These are phyloP conservation scores for Fusarium globosum DNA, from an alignment of 2,329 filamentous ascomycete genomes.

Conservation along the genomic window DNA sequence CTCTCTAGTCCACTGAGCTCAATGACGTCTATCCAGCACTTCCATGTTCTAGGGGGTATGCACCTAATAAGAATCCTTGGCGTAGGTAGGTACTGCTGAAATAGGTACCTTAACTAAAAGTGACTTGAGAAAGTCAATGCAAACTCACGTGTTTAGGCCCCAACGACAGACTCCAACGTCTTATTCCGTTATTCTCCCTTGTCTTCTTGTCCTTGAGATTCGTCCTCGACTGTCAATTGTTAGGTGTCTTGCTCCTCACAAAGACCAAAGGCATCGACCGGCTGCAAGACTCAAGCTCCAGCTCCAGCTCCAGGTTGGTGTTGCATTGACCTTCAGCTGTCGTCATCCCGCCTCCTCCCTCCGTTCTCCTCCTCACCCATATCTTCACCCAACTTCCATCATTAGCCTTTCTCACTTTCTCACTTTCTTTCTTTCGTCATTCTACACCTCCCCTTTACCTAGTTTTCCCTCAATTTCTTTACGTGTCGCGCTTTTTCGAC, in stretches of 20 bases:
- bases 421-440: conserved; percentile 4
- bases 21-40: conserved; percentile 15
- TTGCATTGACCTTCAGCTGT: conserved; percentile 23
- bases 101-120: not conserved
- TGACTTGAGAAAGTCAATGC: conserved; percentile 14
- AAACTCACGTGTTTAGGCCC: conserved; percentile 30
- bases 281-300: not conserved
- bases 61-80: too few species aligned
- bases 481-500: not conserved
- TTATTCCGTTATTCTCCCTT: conserved; percentile 13
- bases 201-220: not conserved
- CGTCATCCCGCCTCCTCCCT: conserved; percentile 26
- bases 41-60: not conserved
- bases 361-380: conserved; percentile 1
- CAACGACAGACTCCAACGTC: conserved; percentile 21
- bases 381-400: conserved; percentile 3
- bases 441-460: conserved; percentile 1
- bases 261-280: not conserved
- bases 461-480: not conserved
- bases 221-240: not conserved
- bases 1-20: conserved; percentile 1
- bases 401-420: not conserved
- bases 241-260: not conserved
- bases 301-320: conserved; percentile 8
- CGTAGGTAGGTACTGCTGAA: not conserved